Base-by-base conservation (phyloP, 179 eudicot species). In the Actinidia arguta region DNA sequence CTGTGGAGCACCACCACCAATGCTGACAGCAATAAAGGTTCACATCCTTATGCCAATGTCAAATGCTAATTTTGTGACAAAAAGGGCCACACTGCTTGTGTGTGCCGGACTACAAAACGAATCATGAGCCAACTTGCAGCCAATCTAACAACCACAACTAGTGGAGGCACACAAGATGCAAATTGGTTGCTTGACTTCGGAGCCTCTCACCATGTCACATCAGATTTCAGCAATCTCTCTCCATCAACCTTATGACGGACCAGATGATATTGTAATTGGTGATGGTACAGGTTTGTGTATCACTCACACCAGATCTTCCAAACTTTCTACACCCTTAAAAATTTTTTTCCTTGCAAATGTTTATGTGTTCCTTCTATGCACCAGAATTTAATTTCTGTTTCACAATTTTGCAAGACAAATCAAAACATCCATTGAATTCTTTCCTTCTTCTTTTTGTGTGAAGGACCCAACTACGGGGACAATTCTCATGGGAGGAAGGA, bases 191-290 rank as follows among this genome's bases (percentile, higher is more conserved):
- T 78, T 14, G 73, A 78, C 36, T n/a, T 46, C 12, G 25, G 73
- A 6, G 59, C 73, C 22, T 63, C 59, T 27, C 81, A 78, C 25
- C 73, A 78, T 78, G 73, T 78, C 73, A 78, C 81, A 7, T 3
- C 81, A 22, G 24, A 78, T 51, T n/a, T 46, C 2, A 13, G 18
- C 51, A 78, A 64, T 27, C 73, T 78, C 44, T 44, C 14, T 48
- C 6, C 72, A 50, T 2, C 22, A 50, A 0, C 58, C 56, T 2
- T 64, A 78, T 10, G 58, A 63, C 13, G 73, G 81, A 46, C 47
- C 73, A 3, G 46, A 78, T 16, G 61, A 78, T 24, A 27, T 78
- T 16, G 18, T 46, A 4, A 78, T 78, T 42, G 69, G 69, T 61
- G 80, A 76, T 10, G 80, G 69, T 4, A 31, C 36, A 58, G 52